These are phyloP conservation scores for Jamesozyma jinghongensis DNA, from an alignment of 805 yeast genomes.

Conservation along the genomic window DNA sequence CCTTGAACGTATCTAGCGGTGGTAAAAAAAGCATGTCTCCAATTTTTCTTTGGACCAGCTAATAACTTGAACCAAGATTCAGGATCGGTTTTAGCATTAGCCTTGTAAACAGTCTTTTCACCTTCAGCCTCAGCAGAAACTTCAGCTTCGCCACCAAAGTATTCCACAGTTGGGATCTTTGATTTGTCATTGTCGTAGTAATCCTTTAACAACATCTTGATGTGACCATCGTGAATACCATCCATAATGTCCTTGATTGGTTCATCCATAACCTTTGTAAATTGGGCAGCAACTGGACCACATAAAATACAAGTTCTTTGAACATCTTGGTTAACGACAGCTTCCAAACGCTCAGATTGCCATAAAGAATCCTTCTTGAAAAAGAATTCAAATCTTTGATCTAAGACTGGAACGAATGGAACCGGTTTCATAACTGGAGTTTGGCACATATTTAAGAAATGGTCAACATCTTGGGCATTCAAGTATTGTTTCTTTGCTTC, in stretches of 20 bases:
- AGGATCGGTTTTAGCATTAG: constrained; percentile 30
- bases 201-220: constrained; percentile 56
- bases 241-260: constrained; percentile 90
- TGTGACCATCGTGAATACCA: constrained; percentile 83
- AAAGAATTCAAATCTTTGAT: constrained; percentile 88
- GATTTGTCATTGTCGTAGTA: constrained; percentile 62
- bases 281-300: constrained; percentile 97
- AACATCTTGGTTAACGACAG: constrained; percentile 92
- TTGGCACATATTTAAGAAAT: constrained; percentile 73
- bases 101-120: constrained; percentile 32
- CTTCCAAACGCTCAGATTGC: constrained; percentile 96
- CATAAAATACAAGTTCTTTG: constrained; percentile 98
- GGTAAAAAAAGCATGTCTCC: constrained; percentile 88
- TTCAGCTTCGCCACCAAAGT: constrained; percentile 65
- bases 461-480: constrained; percentile 92
- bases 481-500: constrained; percentile 71
- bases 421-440: constrained; percentile 92
- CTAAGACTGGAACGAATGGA: constrained; percentile 93
- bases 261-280: constrained; percentile 76
- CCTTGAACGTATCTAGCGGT: constrained; percentile 80
- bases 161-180: constrained; percentile 79
- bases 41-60: constrained; percentile 69
- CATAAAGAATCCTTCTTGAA: constrained; percentile 98
- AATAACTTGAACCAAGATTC: constrained; percentile 68
- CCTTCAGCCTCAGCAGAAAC: constrained; percentile 31